Evolutionary conservation across 768 basidiomycete species (phyloP).

Genomic region (Hygrocybe punicea): DNA sequence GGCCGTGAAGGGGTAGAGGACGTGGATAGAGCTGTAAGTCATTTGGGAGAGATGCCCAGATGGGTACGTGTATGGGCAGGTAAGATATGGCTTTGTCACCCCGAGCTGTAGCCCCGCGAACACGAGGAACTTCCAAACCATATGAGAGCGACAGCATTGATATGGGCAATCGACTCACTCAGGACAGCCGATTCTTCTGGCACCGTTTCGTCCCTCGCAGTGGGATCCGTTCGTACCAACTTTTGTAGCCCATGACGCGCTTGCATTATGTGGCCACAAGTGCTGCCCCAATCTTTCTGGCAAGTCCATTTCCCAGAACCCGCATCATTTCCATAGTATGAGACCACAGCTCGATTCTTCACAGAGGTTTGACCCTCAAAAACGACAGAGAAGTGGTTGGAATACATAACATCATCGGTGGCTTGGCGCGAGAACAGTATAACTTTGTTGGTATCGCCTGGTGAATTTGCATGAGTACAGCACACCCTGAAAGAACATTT

Average conservation of each 20-base stretch:
- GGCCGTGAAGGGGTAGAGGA: background rate
- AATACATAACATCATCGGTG: constrained; percentile 3
- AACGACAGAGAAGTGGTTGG: constrained; percentile 9
- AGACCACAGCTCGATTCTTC: constrained; percentile 6
- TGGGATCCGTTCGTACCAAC: constrained; percentile 2
- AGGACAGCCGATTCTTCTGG: background rate
- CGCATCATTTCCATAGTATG: constrained; percentile 3
- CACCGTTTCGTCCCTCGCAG: constrained; percentile 2
- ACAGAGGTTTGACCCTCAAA: background rate
- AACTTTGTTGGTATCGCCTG: background rate
- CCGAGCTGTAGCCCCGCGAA: background rate
- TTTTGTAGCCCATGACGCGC: constrained; percentile 10
- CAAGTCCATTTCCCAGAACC: constrained; percentile 11
- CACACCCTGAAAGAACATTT: background rate
- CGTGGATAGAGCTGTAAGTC: constrained; percentile 1
- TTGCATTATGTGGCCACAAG: constrained; percentile 8
- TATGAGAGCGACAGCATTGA: background rate
- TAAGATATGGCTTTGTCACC: constrained; percentile 6
- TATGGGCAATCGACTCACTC: background rate
- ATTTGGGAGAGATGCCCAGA: constrained; percentile 11
- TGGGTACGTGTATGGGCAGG: constrained; percentile 9
- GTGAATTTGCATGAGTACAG: background rate
- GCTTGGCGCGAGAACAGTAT: constrained; percentile 10
- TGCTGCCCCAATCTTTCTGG: constrained; percentile 1
- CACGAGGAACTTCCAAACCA: constrained; percentile 1